Base-by-base conservation (phyloP, 1,284 basidiomycete species). In the Cutaneotrichosporon mucoides region DNA sequence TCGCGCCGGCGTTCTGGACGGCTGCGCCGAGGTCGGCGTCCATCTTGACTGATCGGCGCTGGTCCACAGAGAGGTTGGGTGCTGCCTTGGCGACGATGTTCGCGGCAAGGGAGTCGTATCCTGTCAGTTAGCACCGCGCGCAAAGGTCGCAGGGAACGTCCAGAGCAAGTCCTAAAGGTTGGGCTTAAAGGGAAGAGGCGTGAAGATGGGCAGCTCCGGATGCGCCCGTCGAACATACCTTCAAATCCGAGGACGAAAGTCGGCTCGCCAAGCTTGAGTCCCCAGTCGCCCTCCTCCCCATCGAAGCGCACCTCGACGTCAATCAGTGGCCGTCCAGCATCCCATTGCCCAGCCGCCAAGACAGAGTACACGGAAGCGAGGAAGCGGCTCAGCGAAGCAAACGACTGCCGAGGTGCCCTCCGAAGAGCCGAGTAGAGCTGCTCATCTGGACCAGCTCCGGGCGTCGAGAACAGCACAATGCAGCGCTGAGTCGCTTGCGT, bases 301-400 rank as follows among this genome's bases (percentile, higher is more conserved):
- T 71, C 68, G 55, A 78, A 75, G 16, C 65, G 63, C 33, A 78
- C 73, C 57, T 77, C 76, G 9, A 78, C 74, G 44, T 72, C 64
- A 63, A 73, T 63, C 61, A 76, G 57, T 8, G 77, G 63, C 52
- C 68, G 71, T 13, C 66, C 74, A 4, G 61, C 56, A 4, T 53
- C 59, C 67, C 73, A 73, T 53, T 75, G 73, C 5, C 70, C 74
- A 8, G 73, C 72, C 4, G 69, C 70, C 8, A 75, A 61, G 4
- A 65, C 64, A 0, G 72, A 70, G 64, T 79, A 79, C 7, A 77
- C 66, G 41, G 63, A 63, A 1, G 72, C 72, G 33, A 79, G 62
- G 60, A 79, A 79, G 15, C 59, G 51, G 60, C 77, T 74, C 33
- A 78, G 61, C 2, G 33, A 49, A 1, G 63, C 54, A 67, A 74